These are phyloP conservation scores for Angomonas deanei DNA, from an alignment of 208 protist species.

Conservation along the genomic window DNA sequence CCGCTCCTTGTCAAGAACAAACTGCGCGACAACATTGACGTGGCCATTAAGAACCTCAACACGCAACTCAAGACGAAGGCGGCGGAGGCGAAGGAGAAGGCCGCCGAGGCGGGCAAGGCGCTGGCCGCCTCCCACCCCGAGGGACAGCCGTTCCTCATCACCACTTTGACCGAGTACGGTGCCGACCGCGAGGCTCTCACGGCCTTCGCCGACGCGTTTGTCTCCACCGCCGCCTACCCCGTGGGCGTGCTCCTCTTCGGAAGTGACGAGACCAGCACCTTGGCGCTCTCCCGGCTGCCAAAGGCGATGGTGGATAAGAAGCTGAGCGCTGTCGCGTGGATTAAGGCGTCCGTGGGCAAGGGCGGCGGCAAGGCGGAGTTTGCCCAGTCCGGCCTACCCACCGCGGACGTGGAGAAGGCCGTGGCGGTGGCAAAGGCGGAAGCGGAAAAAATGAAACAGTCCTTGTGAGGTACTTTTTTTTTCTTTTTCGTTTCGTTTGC, in stretches of 20 bases:
- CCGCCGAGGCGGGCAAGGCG: slow-evolving; percentile 43
- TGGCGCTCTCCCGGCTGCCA: slow-evolving; percentile 72
- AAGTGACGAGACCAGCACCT: slow-evolving; percentile 55
- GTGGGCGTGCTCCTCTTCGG: slow-evolving; percentile 78
- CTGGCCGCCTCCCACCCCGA: slow-evolving; percentile 38
- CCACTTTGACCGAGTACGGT: slow-evolving; percentile 41
- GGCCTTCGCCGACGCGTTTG: slow-evolving; percentile 76
- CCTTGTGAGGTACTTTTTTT: slow-evolving; percentile 13
- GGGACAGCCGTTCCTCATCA: slow-evolving; percentile 46
- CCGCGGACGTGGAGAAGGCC: slow-evolving; percentile 28
- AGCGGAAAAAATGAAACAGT: slow-evolving; percentile 61
- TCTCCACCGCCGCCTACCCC: slow-evolving; percentile 31
- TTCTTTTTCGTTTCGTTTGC: slow-evolving; percentile 6
- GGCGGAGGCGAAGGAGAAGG: slow-evolving; percentile 68
- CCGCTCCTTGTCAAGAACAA: slow-evolving; percentile 74
- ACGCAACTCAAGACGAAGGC: slow-evolving; percentile 58
- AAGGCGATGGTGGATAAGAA: slow-evolving; percentile 64
- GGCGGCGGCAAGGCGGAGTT: slow-evolving; percentile 85
- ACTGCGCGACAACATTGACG: slow-evolving; percentile 80
- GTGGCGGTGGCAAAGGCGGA: slow-evolving; percentile 54
- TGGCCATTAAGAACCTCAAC: slow-evolving; percentile 67
- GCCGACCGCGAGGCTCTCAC: slow-evolving; percentile 84
- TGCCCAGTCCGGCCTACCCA: slow-evolving; percentile 81
- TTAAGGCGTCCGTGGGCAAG: slow-evolving; percentile 81
- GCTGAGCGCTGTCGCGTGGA: slow-evolving; percentile 79